A percentile compares a stretch with the other conserved stretches of the same genome.
Conservation (phyloP, 495 filamentous ascomycete species). For the Hypoxylon trugodes region DNA sequence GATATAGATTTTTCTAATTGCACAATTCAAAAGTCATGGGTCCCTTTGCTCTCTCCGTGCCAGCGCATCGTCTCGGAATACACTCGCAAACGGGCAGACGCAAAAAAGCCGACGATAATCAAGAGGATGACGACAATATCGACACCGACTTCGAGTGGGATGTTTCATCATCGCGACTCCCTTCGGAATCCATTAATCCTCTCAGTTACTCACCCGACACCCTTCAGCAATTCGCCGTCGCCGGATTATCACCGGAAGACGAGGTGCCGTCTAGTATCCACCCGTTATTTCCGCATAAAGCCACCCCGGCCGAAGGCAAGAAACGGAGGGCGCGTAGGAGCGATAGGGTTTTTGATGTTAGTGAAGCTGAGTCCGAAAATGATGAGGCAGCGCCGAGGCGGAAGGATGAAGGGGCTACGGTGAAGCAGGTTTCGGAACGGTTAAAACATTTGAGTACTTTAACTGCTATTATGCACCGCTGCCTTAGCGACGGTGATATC, state of each 20-base stretch:
- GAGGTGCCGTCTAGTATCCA: constrained; percentile 48
- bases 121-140: background rate
- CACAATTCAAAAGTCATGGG: constrained; percentile 10
- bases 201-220: constrained; percentile 53
- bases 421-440: constrained; percentile 28
- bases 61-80: constrained; percentile 37
- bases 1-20: too few relatives aligned
- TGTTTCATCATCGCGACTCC: constrained; percentile 30
- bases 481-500: constrained; percentile 51
- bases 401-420: constrained; percentile 1
- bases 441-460: constrained; percentile 45
- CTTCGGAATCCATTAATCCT: constrained; percentile 53
- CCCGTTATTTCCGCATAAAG: constrained; percentile 55
- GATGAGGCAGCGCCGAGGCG: background rate
- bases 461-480: constrained; percentile 45
- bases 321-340: constrained; percentile 9
- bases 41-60: constrained; percentile 39
- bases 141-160: constrained; percentile 9
- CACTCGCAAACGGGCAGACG: constrained; percentile 21
- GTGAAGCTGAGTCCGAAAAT: background rate
- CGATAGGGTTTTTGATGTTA: background rate
- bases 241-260: constrained; percentile 46
- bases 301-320: constrained; percentile 22
- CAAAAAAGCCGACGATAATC: background rate
- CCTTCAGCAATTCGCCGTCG: constrained; percentile 50